Conservation (phyloP, 78 protist species). For the Dictyostelium firmibasis region DNA sequence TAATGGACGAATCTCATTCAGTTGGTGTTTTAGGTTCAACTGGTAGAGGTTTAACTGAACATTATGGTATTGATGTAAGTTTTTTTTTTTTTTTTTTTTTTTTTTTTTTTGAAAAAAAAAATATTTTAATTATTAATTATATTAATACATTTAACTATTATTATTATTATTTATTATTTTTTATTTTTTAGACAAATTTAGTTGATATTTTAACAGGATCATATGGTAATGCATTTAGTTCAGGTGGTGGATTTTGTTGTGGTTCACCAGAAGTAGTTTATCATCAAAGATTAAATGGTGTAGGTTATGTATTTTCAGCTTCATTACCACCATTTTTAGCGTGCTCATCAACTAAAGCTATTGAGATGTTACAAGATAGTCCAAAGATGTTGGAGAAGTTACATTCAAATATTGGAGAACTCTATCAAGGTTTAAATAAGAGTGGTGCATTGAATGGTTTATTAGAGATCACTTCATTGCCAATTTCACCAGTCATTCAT, state of each 20-base stretch:
- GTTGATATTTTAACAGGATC: constrained; percentile 75
- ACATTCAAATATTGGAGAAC: not conserved
- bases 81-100: no score
- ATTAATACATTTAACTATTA: not conserved
- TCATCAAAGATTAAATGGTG: constrained; percentile 90
- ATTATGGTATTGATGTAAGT: constrained; percentile 59
- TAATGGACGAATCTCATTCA: constrained; percentile 95
- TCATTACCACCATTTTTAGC: constrained; percentile 94
- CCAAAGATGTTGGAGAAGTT: constrained; percentile 23
- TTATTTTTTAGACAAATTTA: not conserved
- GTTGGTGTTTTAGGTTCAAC: constrained; percentile 95
- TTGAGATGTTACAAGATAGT: constrained; percentile 27
- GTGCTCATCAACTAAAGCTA: constrained; percentile 67
- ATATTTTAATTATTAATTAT: not conserved
- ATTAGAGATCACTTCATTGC: not conserved
- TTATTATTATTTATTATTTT: not conserved
- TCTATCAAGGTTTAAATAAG: constrained; percentile 3
- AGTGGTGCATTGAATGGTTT: constrained; percentile 20
- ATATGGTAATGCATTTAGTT: constrained; percentile 61
- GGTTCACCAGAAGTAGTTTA: constrained; percentile 64
- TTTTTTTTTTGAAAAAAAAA: no score
- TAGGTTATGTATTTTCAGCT: constrained; percentile 95
- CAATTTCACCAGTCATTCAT: constrained; percentile 74
- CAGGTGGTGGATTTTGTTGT: constrained; percentile 90
- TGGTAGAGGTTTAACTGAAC: constrained; percentile 95